These are phyloP conservation scores for Geosmithia flava DNA, from an alignment of 2,329 filamentous ascomycete species.

Conservation along the genomic window DNA sequence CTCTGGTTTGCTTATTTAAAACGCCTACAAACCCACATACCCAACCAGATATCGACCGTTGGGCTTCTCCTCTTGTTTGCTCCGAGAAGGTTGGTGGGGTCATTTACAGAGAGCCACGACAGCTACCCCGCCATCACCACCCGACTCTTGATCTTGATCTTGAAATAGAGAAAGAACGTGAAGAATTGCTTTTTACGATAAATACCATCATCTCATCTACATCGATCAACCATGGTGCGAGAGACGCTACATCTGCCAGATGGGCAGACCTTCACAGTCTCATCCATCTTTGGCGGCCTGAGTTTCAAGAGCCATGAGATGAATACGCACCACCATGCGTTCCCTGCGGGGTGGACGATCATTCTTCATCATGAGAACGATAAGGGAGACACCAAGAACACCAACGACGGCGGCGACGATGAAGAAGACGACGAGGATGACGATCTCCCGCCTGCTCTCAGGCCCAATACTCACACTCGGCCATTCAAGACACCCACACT, in stretches of 20 bases:
- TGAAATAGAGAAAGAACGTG: no score
- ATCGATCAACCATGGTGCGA: background rate
- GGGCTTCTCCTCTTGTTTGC: no score
- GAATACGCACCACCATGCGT: slow-evolving; percentile 53
- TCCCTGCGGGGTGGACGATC: slow-evolving; percentile 83
- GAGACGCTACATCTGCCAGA: slow-evolving; percentile 65
- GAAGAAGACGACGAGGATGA: slow-evolving; percentile 16
- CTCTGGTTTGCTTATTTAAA: no score
- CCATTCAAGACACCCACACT: slow-evolving; percentile 61
- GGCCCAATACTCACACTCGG: slow-evolving; percentile 6
- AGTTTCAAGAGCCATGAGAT: slow-evolving; percentile 79
- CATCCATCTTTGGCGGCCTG: slow-evolving; percentile 81
- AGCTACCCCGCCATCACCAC: no score
- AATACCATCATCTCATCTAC: no score
- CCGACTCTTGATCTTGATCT: no score
- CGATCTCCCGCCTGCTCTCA: slow-evolving; percentile 4
- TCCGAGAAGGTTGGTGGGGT: no score
- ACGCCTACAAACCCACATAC: no score
- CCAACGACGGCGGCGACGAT: slow-evolving; percentile 8
- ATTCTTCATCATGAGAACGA: slow-evolving; percentile 58
- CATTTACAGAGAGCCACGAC: no score
- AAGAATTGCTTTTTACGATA: no score
- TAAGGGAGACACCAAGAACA: slow-evolving; percentile 1
- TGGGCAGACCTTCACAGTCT: slow-evolving; percentile 70
- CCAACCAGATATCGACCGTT: no score